Evolutionary conservation across 805 yeast genomes (phyloP).

Genomic region (Wickerhamiella musiphila): DNA sequence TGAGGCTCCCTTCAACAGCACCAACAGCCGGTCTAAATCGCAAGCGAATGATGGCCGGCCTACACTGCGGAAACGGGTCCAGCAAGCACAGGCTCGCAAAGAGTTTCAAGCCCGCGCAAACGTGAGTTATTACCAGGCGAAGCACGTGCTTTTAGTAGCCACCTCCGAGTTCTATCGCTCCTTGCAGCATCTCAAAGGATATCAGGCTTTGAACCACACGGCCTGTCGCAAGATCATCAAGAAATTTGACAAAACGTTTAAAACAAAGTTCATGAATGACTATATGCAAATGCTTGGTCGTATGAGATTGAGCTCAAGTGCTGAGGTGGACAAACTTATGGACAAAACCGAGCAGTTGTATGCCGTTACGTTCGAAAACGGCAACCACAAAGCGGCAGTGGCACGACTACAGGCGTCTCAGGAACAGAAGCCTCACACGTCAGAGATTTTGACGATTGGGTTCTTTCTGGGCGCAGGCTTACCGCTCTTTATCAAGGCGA

Average conservation of each 20-base stretch:
- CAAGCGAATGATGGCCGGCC: conserved; percentile 1
- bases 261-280: conserved; percentile 26
- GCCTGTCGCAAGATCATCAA: conserved; percentile 81
- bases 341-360: conserved; percentile 49
- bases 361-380: conserved; percentile 48
- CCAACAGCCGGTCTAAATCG: conserved; percentile 5
- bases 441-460: conserved; percentile 41
- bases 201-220: conserved; percentile 60
- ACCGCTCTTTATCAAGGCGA: conserved; percentile 47
- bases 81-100: conserved; percentile 12
- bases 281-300: conserved; percentile 43
- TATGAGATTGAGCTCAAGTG: conserved; percentile 45
- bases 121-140: conserved; percentile 45
- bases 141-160: conserved; percentile 51
- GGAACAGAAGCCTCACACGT: conserved; percentile 18
- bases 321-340: conserved; percentile 45
- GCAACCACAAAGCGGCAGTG: conserved; percentile 52
- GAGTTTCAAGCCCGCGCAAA: conserved; percentile 28
- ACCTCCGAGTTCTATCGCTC: conserved; percentile 57
- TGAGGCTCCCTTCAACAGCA: conserved; percentile 1
- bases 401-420: conserved; percentile 44
- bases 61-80: too few species aligned
- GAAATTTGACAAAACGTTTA: conserved; percentile 63
- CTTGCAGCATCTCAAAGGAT: conserved; percentile 51
- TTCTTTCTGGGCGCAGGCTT: conserved; percentile 49